Evolutionary conservation across 495 filamentous ascomycete species (phyloP).

Genomic region (Gamarada debralockiae): DNA sequence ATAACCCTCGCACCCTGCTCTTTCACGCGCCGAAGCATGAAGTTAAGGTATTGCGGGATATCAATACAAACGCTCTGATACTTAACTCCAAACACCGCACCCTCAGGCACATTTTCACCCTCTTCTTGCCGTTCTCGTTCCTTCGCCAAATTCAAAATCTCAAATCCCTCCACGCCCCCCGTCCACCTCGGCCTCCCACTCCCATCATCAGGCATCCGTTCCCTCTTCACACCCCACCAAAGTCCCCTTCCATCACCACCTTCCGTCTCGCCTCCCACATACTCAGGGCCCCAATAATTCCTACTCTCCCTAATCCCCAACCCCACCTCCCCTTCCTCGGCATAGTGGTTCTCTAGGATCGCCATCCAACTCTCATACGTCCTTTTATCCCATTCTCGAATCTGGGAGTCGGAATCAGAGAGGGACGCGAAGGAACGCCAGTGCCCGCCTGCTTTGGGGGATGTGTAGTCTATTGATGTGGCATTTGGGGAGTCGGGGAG

Average conservation of each 20-base stretch:
- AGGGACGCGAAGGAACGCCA: slow-evolving; percentile 13
- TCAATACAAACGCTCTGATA: slow-evolving; percentile 14
- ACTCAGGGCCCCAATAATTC: slow-evolving; percentile 9
- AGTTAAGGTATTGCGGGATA: slow-evolving; percentile 14
- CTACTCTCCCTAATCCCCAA: slow-evolving; percentile 7
- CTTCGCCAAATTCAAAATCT: slow-evolving; percentile 8
- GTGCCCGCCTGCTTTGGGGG: slow-evolving; percentile 13
- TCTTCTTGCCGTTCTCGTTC: not conserved
- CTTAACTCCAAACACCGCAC: slow-evolving; percentile 11
- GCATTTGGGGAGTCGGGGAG: slow-evolving; percentile 32
- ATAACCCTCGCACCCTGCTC: slow-evolving; percentile 6
- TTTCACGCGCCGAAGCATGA: slow-evolving; percentile 5
- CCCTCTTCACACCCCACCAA: slow-evolving; percentile 12
- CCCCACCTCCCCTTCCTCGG: slow-evolving; percentile 5
- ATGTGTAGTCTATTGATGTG: slow-evolving; percentile 10
- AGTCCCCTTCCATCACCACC: slow-evolving; percentile 9
- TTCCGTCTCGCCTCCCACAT: slow-evolving; percentile 10
- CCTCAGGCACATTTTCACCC: not conserved
- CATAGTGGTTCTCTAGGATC: slow-evolving; percentile 13
- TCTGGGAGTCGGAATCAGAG: not conserved
- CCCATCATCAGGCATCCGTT: no score
- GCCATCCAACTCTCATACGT: slow-evolving; percentile 45
- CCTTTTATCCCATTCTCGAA: slow-evolving; percentile 36
- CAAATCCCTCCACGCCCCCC: slow-evolving; percentile 10
- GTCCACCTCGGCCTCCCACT: no score